Conservation (phyloP, 148 eudicot species). For the Cornus suecica region DNA sequence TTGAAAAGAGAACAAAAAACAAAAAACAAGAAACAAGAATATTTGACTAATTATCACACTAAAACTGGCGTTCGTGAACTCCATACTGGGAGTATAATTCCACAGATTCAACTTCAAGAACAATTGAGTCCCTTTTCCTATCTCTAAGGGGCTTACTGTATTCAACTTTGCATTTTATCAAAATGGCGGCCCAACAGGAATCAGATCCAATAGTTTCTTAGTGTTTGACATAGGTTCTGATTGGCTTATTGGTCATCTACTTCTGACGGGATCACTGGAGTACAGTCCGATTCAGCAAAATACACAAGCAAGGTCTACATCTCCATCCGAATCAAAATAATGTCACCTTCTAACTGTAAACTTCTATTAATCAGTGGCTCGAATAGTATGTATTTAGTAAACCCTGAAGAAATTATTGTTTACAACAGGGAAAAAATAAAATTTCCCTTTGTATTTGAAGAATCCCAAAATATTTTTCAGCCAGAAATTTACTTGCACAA, state of each 20-base stretch:
- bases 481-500: no score
- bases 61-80: neutral
- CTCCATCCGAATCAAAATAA: neutral
- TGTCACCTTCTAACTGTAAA: neutral
- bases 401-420: no score
- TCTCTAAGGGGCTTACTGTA: no score
- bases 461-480: no score
- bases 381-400: no score
- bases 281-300: neutral
- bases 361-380: no score
- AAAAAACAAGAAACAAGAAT: neutral
- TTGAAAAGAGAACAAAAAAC: no score
- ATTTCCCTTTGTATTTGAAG: no score
- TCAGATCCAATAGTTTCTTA: neutral
- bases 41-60: neutral
- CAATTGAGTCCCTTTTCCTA: neutral
- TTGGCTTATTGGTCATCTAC: neutral
- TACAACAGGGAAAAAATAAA: no score
- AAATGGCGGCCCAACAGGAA: neutral
- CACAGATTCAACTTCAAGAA: neutral
- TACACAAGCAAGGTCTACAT: neutral
- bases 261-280: neutral
- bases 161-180: neutral
- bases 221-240: neutral
- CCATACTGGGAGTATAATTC: neutral